phyloP scores from a whole-genome alignment of 176 grass and related monocot species.

The Zea luxurians region DNA sequence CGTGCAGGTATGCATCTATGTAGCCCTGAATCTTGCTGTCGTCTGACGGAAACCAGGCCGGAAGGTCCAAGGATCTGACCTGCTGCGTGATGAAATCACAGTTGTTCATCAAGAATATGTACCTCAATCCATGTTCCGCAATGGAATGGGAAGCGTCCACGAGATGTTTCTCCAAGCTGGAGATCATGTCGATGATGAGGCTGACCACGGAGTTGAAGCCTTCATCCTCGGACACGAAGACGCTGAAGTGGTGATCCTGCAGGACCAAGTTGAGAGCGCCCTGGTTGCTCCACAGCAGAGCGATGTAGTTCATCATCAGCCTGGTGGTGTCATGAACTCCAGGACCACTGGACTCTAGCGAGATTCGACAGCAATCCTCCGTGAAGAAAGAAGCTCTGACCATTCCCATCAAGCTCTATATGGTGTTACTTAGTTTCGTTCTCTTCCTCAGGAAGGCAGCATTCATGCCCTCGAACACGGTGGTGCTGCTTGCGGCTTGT shows the following conservation, averaged over 20 bases:
- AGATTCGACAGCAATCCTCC: neutral
- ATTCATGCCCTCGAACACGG: neutral
- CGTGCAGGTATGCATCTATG: neutral
- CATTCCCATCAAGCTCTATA: constrained; percentile 14
- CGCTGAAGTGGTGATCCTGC: neutral
- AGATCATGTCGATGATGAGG: neutral
- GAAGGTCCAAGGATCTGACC: neutral
- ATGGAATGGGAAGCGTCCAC: neutral
- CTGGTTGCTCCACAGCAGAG: neutral
- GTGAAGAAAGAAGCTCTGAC: neutral
- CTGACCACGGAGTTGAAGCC: neutral
- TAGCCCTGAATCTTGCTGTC: neutral
- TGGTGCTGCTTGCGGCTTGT: neutral
- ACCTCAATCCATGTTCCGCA: neutral
- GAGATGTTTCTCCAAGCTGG: neutral
- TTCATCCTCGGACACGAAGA: too few species aligned
- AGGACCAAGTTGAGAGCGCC: neutral
- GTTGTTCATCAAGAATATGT: constrained; percentile 32
- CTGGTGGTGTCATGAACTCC: neutral
- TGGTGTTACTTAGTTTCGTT: constrained; percentile 11
- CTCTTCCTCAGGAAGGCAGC: neutral
- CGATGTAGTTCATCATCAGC: constrained; percentile 24
- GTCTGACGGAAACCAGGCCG: neutral
- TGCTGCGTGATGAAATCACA: neutral
- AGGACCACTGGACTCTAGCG: neutral